Evolutionary conservation across 305 asterid species (phyloP).

Genomic region (Fraxinus latifolia): DNA sequence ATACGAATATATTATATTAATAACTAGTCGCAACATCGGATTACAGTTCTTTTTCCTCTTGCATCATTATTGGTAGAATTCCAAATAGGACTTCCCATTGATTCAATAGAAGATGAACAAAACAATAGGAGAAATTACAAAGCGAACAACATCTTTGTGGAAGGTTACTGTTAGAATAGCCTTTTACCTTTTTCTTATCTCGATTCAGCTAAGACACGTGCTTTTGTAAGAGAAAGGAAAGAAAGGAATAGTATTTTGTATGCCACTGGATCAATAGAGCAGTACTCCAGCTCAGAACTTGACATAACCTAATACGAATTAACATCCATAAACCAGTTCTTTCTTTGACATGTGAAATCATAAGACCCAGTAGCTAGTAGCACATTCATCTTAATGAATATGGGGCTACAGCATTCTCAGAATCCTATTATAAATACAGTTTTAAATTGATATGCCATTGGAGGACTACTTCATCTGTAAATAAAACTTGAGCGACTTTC

Average conservation of each 20-base stretch:
- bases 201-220: not conserved
- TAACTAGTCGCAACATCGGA: not conserved
- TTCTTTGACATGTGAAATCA: not conserved
- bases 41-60: not conserved
- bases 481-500: conserved; percentile 6
- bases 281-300: not conserved
- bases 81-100: not conserved
- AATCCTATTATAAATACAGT: not conserved
- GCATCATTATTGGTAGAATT: not conserved
- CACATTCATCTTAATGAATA: not conserved
- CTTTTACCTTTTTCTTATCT: not conserved
- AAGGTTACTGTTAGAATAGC: not conserved
- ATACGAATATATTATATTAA: not conserved
- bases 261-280: not conserved
- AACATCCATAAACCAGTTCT: not conserved
- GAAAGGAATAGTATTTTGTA: not conserved
- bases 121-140: not conserved
- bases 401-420: not conserved
- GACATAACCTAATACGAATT: not conserved
- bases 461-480: conserved; percentile 1
- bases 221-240: not conserved
- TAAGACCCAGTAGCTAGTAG: not conserved
- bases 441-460: not conserved
- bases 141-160: not conserved
- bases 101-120: not conserved